A percentile compares a stretch with the other conserved stretches of the same genome.
phyloP scores from a whole-genome alignment of 2,329 filamentous ascomycete genomes.

The Penicillium sp. region DNA sequence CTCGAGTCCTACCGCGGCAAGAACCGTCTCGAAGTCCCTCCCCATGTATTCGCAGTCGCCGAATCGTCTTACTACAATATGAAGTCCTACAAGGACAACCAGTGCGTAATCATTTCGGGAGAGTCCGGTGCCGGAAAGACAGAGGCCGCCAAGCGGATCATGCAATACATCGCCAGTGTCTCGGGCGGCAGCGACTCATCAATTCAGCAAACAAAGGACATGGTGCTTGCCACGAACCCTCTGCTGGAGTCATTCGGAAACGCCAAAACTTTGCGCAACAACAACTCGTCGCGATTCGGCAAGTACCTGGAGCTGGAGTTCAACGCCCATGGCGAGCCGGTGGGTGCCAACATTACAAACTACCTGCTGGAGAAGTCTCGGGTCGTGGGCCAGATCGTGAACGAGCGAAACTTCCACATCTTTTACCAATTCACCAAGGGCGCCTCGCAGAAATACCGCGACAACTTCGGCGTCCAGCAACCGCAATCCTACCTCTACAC shows the following conservation, averaged over 20 bases:
- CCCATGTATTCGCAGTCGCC: slow-evolving; percentile 95
- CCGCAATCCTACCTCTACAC: slow-evolving; percentile 93
- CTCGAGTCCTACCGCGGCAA: slow-evolving; percentile 93
- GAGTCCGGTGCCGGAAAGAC: slow-evolving; percentile 98
- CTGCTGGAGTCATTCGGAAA: slow-evolving; percentile 97
- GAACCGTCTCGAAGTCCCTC: slow-evolving; percentile 87
- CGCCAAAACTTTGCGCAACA: slow-evolving; percentile 95
- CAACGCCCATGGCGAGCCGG: slow-evolving; percentile 82
- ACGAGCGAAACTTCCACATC: slow-evolving; percentile 98
- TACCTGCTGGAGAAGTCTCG: slow-evolving; percentile 93
- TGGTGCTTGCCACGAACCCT: slow-evolving; percentile 97
- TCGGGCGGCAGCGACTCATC: slow-evolving; percentile 79
- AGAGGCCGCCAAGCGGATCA: slow-evolving; percentile 95
- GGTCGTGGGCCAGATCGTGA: slow-evolving; percentile 89
- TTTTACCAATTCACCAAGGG: slow-evolving; percentile 99
- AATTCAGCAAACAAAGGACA: slow-evolving; percentile 97
- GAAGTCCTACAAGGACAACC: slow-evolving; percentile 98
- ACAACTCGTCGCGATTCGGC: slow-evolving; percentile 97
- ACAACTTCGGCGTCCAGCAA: slow-evolving; percentile 83
- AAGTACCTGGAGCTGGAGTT: slow-evolving; percentile 98
- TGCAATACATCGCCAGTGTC: slow-evolving; percentile 99
- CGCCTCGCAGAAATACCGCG: slow-evolving; percentile 77
- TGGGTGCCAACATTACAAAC: slow-evolving; percentile 96
- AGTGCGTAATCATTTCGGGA: slow-evolving; percentile 98
- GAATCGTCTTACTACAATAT: slow-evolving; percentile 98